phyloP scores from a whole-genome alignment of 164 flowering plant species.

The Magnolia changhungtana region DNA sequence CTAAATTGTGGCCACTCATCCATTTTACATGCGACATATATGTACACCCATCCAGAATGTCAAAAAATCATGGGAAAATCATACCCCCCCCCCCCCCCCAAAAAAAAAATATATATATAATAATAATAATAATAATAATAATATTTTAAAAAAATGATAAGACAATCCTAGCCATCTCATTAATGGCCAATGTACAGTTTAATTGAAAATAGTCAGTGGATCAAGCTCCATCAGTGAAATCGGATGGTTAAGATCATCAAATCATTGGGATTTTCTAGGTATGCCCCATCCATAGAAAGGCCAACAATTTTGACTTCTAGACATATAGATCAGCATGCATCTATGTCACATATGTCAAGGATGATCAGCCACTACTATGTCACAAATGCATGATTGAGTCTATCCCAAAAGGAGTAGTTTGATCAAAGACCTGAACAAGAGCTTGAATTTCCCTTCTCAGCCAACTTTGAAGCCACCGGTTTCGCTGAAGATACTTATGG shows the following conservation, averaged over 20 bases:
- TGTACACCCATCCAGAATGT: no score
- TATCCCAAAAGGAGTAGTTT: not conserved
- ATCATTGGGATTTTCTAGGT: not conserved
- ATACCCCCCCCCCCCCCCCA: no score
- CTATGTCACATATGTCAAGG: not conserved
- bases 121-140: no score
- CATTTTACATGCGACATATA: no score
- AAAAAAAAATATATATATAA: no score
- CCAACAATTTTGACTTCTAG: not conserved
- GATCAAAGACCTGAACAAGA: conserved; percentile 48
- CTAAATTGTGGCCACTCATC: no score
- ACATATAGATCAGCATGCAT: not conserved
- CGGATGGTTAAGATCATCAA: not conserved
- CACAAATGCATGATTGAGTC: not conserved
- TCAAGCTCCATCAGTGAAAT: not conserved
- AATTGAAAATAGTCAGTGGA: not conserved
- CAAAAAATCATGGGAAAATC: no score
- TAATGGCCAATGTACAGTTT: not conserved
- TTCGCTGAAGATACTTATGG: conserved; percentile 55
- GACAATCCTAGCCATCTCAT: not conserved
- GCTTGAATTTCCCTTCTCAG: conserved; percentile 82
- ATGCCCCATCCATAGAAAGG: not conserved
- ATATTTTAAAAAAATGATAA: no score
- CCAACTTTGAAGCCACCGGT: conserved; percentile 64
- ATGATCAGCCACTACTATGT: not conserved